Base-by-base conservation (phyloP, 441 rosid species). In the Erodium texanum region DNA sequence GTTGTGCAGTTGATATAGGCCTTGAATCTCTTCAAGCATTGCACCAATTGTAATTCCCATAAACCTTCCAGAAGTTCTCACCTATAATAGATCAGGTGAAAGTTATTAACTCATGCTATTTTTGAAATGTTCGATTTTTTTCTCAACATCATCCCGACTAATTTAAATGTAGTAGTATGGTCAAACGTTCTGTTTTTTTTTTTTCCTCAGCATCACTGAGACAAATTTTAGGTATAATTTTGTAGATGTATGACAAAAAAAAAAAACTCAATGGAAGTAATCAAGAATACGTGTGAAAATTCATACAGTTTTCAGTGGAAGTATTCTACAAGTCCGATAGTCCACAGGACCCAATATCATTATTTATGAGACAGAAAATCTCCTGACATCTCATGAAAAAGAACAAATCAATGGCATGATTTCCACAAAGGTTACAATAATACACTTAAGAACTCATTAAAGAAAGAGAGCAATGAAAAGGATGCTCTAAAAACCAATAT, bases 41-140 rank as follows among this genome's bases (percentile, higher is more conserved):
- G 87, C 96, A 74, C 97, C 98, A 50, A 95, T 90, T 66, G 96
- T 95, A 67, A 82, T 76, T 66, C 94, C 93, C 93, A 95, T 95
- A 81, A 84, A 89, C 82, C 95, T 92, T 80, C 90, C 90, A 19
- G 98, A 95, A 70, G 97, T 92, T 79, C 99, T 90, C 80, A 94
- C 93, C 99, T 92, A 76, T 75, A 62, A 68, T 10, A 52, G 59
- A 52, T 52, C n/a, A 52, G 22, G 22, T n/a, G 19, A 22, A n/a
- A 52, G 22, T 52, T 52, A 7, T 16, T 12, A 12, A 45, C 14
- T 45, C 52, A 45, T 45, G 16, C 14, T 45, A 45, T 11, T 45
- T 45, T 45, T n/a, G n/a, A n/a, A n/a, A n/a, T n/a, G n/a, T n/a
- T n/a, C n/a, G n/a, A n/a, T n/a, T n/a, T n/a, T n/a, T n/a, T n/a